A percentile compares a stretch with the other conserved stretches of the same genome.
Evolutionary conservation across 192 early-diverging fungal species (phyloP).

Genomic region (Entomortierella beljakovae): DNA sequence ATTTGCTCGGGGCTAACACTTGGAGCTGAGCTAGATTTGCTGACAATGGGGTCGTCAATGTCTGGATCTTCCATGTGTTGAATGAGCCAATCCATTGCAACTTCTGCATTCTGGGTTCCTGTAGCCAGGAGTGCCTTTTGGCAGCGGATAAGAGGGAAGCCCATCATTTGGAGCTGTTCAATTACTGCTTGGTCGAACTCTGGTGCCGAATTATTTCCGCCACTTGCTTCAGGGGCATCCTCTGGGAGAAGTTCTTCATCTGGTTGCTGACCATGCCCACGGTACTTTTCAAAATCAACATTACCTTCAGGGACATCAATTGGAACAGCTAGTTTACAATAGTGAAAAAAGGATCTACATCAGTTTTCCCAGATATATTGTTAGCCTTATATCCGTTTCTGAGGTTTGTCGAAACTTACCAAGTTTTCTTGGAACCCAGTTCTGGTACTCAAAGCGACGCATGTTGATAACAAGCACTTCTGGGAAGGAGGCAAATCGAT

Average conservation of each 20-base stretch:
- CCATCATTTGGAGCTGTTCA: conserved; percentile 90
- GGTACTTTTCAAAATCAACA: conserved; percentile 77
- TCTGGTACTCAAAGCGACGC: conserved; percentile 79
- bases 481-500: conserved; percentile 80
- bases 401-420: conserved; percentile 40
- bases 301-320: conserved; percentile 64
- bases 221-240: conserved; percentile 43
- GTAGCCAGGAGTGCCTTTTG: conserved; percentile 86
- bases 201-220: conserved; percentile 37
- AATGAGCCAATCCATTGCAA: conserved; percentile 95
- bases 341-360: neutral
- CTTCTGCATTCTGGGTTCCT: conserved; percentile 83
- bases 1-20: conserved; percentile 60
- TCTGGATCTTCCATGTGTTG: conserved; percentile 98
- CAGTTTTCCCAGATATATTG: neutral
- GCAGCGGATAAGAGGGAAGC: conserved; percentile 88
- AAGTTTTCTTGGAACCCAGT: conserved; percentile 84
- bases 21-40: neutral
- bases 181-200: conserved; percentile 75
- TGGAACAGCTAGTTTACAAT: conserved; percentile 58
- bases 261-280: conserved; percentile 71
- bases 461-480: conserved; percentile 78
- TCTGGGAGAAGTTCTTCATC: conserved; percentile 86
- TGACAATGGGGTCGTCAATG: conserved; percentile 79
- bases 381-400: neutral